Conservation (phyloP, 768 basidiomycete genomes). For the Mycena epipterygia region DNA sequence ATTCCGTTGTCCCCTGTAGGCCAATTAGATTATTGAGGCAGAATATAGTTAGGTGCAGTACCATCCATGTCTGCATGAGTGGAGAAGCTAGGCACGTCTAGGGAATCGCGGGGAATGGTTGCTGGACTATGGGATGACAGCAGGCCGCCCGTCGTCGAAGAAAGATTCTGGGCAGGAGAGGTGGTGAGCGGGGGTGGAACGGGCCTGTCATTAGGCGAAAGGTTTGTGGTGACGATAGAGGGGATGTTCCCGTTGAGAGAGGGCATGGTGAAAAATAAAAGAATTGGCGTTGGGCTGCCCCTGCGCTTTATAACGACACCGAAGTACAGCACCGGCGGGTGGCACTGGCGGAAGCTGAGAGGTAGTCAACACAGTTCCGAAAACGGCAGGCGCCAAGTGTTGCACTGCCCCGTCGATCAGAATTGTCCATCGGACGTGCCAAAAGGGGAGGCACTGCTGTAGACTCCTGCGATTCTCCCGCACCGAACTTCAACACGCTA, state of each 20-base stretch:
- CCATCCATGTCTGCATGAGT: slow-evolving; percentile 50
- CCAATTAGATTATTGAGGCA: no score
- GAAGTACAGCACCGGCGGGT: not conserved
- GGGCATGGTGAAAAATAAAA: slow-evolving; percentile 22
- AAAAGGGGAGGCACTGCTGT: not conserved
- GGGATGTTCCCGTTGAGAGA: slow-evolving; percentile 29
- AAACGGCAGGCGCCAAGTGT: slow-evolving; percentile 11
- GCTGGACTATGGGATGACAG: slow-evolving; percentile 42
- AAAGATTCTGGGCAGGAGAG: slow-evolving; percentile 17
- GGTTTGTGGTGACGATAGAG: slow-evolving; percentile 31
- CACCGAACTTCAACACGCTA: no score
- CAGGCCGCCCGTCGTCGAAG: slow-evolving; percentile 32
- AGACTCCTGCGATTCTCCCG: not conserved
- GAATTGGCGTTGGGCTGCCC: not conserved
- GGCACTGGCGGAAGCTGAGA: not conserved
- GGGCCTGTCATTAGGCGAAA: slow-evolving; percentile 10
- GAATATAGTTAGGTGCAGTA: no score
- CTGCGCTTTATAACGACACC: not conserved
- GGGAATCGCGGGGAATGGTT: slow-evolving; percentile 18
- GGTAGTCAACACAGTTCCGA: not conserved
- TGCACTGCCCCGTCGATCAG: slow-evolving; percentile 20
- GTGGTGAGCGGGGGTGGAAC: slow-evolving; percentile 20
- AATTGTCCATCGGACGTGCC: not conserved
- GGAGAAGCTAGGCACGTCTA: slow-evolving; percentile 43
- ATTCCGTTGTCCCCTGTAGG: no score